Base-by-base conservation (phyloP, 176 grass and related monocot genomes). In the Alopecurus myosuroides region DNA sequence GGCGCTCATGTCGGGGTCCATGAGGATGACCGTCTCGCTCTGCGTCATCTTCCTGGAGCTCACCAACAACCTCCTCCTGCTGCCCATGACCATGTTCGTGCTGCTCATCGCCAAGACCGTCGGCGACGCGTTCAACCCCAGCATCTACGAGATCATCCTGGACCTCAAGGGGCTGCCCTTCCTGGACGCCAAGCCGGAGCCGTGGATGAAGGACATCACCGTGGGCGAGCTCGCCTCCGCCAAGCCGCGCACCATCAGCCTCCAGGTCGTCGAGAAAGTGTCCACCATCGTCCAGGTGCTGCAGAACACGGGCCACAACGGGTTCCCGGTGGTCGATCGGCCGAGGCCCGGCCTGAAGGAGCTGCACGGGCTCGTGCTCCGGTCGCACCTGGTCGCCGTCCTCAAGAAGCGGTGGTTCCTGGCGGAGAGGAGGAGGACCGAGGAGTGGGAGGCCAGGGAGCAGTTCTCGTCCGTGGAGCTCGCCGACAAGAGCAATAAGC, bases 61-160 rank as follows among this genome's bases (percentile, higher is more conserved):
- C 26, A 98, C 92, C 50, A 98, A 95, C 84, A 98, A 98, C 76
- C 91, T 98, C 19, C 77, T 90, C 20, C 85, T 98, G 3, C 93
- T 98, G 1, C 96, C 96, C 11, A 94, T 95, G 74, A 98, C 89
- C 77, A 98, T 98, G 93, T 98, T 98, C 88, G 96, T 98, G 51
- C 88, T 98, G 13, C 93, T 98, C 65, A 95, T 98, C 40, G 89
- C 96, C 55, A 98, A 98, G 86, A 87, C 91, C 10, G 89, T 98
- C 29, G 93, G 93, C 30, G 93, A 98, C 31, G 91, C 84, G 0
- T 90, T 98, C 70, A 98, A 98, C 88, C 96, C 93, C 12, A 95
- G 93, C 82, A 98, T 98, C 76, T 98, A 98, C 82, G 96, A 95
- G 90, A 98, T 98, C 86, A 98, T 98, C 80, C 93, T 98, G 19